phyloP scores from a whole-genome alignment of 2,329 filamentous ascomycete genomes.

The Aspergillus pseudoviridinutans region DNA sequence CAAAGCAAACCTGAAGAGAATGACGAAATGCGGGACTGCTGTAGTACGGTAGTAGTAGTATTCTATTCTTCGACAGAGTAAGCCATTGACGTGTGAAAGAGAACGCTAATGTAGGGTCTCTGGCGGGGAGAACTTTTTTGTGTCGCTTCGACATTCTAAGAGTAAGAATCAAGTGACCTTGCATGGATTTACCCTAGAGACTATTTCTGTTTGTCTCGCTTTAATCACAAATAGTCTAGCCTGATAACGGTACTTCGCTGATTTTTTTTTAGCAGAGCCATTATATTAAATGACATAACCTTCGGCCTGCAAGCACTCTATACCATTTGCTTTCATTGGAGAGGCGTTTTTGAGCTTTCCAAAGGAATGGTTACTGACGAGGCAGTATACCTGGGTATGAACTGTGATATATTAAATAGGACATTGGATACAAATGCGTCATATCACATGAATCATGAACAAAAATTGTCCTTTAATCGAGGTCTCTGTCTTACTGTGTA shows the following conservation, averaged over 20 bases:
- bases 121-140: background rate
- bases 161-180: too few species aligned
- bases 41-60: background rate
- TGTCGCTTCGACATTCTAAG: too few species aligned
- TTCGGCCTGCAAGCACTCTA: background rate
- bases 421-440: too few species aligned
- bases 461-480: too few species aligned
- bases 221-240: background rate
- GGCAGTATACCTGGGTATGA: too few species aligned
- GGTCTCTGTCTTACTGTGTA: background rate
- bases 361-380: background rate
- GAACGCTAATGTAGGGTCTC: background rate
- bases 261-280: background rate
- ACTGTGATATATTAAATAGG: background rate
- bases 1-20: background rate
- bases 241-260: background rate
- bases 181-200: too few species aligned
- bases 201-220: background rate
- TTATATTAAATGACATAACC: background rate
- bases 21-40: background rate
- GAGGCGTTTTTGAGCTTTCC: background rate
- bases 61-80: background rate
- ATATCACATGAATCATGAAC: too few species aligned
- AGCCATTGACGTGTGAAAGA: background rate
- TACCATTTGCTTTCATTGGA: background rate